Conservation (phyloP, 2,329 filamentous ascomycete genomes). For the Colletotrichum siamense region DNA sequence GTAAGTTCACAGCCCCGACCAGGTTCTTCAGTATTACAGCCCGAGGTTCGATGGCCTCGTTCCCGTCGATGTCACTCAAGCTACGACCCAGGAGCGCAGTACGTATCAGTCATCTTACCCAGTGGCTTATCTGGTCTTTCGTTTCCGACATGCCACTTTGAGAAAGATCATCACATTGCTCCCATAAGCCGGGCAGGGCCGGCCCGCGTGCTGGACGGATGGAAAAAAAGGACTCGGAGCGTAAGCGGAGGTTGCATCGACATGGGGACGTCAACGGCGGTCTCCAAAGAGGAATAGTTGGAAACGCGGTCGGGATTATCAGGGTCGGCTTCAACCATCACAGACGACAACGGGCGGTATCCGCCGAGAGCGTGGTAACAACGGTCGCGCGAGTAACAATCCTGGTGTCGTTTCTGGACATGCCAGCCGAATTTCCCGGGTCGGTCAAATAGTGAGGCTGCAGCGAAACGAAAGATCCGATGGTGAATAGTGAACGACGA, state of each 20-base stretch:
- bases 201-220: not conserved
- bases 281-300: not conserved
- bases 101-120: not conserved
- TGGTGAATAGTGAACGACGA: not conserved
- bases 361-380: not conserved
- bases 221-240: not conserved
- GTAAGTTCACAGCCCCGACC: not conserved
- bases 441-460: not conserved
- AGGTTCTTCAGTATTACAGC: too few relatives aligned
- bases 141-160: not conserved
- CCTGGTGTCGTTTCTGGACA: not conserved
- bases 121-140: not conserved
- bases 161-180: not conserved
- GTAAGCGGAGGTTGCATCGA: not conserved
- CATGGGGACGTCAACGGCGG: not conserved
- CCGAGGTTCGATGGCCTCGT: not conserved
- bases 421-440: not conserved
- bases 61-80: not conserved
- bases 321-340: not conserved
- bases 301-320: not conserved
- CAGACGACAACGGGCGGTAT: not conserved
- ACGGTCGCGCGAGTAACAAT: not conserved
- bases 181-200: slow-evolving; percentile 19
- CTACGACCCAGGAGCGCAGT: not conserved
- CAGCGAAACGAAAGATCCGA: not conserved